These are phyloP conservation scores for Cryptococcus hybrid DNA, from an alignment of 1,284 basidiomycete genomes.

Conservation along the genomic window DNA sequence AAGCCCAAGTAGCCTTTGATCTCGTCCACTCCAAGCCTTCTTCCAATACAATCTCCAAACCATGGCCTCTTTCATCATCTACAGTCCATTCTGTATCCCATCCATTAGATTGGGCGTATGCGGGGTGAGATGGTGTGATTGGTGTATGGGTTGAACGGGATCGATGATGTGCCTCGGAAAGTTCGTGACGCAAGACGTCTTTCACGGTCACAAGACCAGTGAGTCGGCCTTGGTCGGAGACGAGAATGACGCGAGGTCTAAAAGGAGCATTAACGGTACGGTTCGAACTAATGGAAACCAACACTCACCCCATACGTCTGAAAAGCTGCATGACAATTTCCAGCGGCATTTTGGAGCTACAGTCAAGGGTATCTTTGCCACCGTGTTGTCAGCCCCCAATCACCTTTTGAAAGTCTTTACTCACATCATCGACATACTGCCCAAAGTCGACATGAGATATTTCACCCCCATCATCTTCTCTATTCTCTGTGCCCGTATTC, in stretches of 20 bases:
- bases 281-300: neutral
- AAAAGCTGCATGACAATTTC: slow-evolving; percentile 97
- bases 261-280: neutral
- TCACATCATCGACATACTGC: slow-evolving; percentile 88
- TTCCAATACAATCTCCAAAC: slow-evolving; percentile 20
- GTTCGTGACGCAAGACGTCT: slow-evolving; percentile 84
- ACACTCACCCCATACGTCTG: slow-evolving; percentile 85
- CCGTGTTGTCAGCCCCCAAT: neutral
- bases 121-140: slow-evolving; percentile 3
- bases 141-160: slow-evolving; percentile 6
- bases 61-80: slow-evolving; percentile 7
- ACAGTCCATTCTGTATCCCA: slow-evolving; percentile 11
- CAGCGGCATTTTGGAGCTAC: slow-evolving; percentile 87
- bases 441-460: slow-evolving; percentile 65
- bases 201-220: slow-evolving; percentile 92
- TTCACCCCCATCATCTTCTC: slow-evolving; percentile 28
- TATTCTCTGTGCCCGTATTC: slow-evolving; percentile 5
- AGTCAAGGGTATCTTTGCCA: slow-evolving; percentile 75
- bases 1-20: slow-evolving; percentile 11
- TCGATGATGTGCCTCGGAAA: slow-evolving; percentile 38
- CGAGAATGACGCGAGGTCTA: slow-evolving; percentile 90
- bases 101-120: slow-evolving; percentile 1
- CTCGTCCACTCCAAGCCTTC: slow-evolving; percentile 20
- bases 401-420: slow-evolving; percentile 10
- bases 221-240: slow-evolving; percentile 78